Evolutionary conservation across 176 grass and related monocot genomes (phyloP), one percentile per base, ranked within the genome.

Genomic region (Alloteropsis semialata): DNA sequence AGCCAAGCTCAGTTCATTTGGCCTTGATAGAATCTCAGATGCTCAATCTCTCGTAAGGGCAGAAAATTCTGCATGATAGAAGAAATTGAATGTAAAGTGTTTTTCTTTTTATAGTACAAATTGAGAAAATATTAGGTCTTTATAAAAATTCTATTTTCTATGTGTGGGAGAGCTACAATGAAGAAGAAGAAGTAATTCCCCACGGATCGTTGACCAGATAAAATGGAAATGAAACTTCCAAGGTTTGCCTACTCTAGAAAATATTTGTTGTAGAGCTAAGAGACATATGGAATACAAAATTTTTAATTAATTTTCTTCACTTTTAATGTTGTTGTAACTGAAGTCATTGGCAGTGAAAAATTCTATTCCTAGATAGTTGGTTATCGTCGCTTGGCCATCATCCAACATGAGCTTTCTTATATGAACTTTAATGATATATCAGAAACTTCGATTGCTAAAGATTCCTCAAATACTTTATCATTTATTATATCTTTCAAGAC

Each of bases 121-220:
- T 4, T n/a, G n/a, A n/a, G 7, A 16, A 6, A 9, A 43, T 63
- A 75, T 64, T 27, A 75, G 19, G 32, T 38, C 36, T 9, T 74
- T 74, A 61, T 44, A 66, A n/a, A 51, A 54, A 25, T 44, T 83
- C 65, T 38, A 32, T 55, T 94, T 77, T 50, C 5, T 36, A 98
- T 90, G 91, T 98, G 14, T 93, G 92, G 90, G 92, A 95, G 80
- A 98, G 91, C 42, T 93, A 91, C 8, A 77, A 87, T 12, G 92
- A 95, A 77, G 84, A n/a, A n/a, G n/a, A 28, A 59, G 81, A 95
- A 81, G 87, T 84, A 81, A 44, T 84, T 75, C 48, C 84, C 25
- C 86, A 95, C 51, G 89, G 88, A 55, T 84, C 88, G 1, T 48
- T 82, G 6, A 69, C 84, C 71, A 88, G 77, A 78, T 32, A 71